phyloP scores from a whole-genome alignment of 179 eudicot genomes.

The Actinidia chinensis region DNA sequence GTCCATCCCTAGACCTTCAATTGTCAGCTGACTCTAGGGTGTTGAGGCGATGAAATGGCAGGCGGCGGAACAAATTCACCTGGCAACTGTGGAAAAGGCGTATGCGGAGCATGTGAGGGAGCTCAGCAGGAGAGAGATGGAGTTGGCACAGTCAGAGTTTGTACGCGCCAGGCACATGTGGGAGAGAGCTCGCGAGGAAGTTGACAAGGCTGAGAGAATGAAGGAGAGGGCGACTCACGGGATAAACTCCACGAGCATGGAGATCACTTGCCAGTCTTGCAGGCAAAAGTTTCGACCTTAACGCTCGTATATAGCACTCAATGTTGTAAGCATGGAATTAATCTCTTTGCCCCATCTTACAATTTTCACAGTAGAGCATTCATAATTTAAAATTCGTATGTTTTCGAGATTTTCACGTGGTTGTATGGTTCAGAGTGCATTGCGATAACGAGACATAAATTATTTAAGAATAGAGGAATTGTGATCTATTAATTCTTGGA shows the following conservation, averaged over 20 bases:
- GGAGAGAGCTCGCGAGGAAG: conserved; percentile 82
- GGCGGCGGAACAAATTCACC: conserved; percentile 73
- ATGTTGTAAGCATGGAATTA: not conserved
- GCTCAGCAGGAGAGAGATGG: conserved; percentile 77
- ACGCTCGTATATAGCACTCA: not conserved
- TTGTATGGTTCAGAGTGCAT: not conserved
- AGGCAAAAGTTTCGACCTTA: conserved; percentile 72
- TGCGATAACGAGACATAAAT: too few relatives aligned
- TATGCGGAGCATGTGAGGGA: conserved; percentile 87
- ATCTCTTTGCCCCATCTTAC: not conserved
- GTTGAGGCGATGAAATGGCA: conserved; percentile 71
- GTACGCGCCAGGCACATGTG: conserved; percentile 71
- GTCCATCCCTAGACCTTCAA: conserved; percentile 66
- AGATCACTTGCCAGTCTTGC: conserved; percentile 88
- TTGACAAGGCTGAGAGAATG: conserved; percentile 61
- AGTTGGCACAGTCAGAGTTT: conserved; percentile 79
- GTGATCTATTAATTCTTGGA: too few relatives aligned
- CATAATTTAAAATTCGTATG: not conserved
- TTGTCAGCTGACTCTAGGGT: conserved; percentile 58
- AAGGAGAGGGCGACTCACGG: conserved; percentile 46
- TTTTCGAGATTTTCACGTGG: not conserved
- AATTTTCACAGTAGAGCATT: not conserved
- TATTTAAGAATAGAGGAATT: too few relatives aligned
- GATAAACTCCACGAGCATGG: conserved; percentile 51
- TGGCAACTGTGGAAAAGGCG: conserved; percentile 79